Conservation (phyloP, 352 stramenopile genomes). For the Phytopythium mirpurense region DNA sequence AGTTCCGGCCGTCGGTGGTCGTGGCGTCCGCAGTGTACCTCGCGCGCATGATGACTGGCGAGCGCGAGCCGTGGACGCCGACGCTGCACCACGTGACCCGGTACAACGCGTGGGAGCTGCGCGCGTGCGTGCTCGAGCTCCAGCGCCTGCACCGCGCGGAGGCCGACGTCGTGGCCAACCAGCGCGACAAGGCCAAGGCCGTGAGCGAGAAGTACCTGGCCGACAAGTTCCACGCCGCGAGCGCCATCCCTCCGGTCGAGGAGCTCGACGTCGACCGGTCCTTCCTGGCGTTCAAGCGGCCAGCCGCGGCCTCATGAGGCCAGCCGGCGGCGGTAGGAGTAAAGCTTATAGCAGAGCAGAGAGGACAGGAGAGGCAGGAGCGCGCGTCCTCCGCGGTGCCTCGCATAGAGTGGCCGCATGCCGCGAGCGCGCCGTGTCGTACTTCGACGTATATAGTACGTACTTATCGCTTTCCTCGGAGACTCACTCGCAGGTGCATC, state of each 20-base stretch:
- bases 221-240: constrained; percentile 59
- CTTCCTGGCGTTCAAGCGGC: constrained; percentile 22
- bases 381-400: not conserved
- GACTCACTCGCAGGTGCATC: too few relatives aligned
- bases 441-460: constrained; percentile 6
- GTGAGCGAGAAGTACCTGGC: constrained; percentile 79
- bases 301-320: not conserved
- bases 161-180: constrained; percentile 46
- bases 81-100: constrained; percentile 74
- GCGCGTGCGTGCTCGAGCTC: constrained; percentile 64
- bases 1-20: constrained; percentile 66
- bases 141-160: constrained; percentile 55
- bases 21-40: constrained; percentile 74
- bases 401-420: not conserved
- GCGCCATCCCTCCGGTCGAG: constrained; percentile 37
- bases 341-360: constrained; percentile 4
- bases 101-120: constrained; percentile 68
- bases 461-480: constrained; percentile 1
- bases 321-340: not conserved
- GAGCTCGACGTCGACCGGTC: constrained; percentile 42
- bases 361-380: constrained; percentile 1
- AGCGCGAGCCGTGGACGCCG: constrained; percentile 64
- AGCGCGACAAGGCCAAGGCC: constrained; percentile 76
- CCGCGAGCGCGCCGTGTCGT: not conserved
- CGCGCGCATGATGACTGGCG: constrained; percentile 55